Conservation (phyloP, 106 monocot genomes). For the Narthecium ossifragum region DNA sequence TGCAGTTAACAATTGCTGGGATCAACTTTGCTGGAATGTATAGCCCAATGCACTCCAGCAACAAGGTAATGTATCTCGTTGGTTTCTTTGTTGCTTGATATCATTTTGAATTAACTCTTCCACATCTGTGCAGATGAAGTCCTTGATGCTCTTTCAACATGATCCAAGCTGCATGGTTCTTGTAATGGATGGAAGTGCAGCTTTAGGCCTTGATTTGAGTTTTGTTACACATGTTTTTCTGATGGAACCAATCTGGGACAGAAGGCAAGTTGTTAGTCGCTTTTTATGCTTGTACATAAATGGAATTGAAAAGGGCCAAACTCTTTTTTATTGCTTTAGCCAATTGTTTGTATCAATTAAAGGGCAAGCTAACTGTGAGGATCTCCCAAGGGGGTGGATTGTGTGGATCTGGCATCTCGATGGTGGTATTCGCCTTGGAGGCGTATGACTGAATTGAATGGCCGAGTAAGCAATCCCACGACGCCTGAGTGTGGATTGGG, state of each 20-base stretch:
- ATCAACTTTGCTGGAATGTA: conserved; percentile 82
- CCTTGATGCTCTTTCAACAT: conserved; percentile 66
- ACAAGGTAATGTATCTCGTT: conserved; percentile 50
- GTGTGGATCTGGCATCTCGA: no score
- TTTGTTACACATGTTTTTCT: conserved; percentile 93
- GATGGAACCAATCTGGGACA: conserved; percentile 99
- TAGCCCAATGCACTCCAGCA: conserved; percentile 72
- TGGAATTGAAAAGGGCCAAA: no score
- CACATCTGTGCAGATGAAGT: conserved; percentile 57
- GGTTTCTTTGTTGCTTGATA: not conserved
- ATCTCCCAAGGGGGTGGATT: no score
- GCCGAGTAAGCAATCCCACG: no score
- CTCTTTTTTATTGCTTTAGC: no score
- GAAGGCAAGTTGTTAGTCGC: conserved; percentile 76
- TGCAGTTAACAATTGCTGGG: conserved; percentile 69
- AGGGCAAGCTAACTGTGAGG: no score
- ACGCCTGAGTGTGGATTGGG: no score
- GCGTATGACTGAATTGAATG: no score
- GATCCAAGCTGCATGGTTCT: conserved; percentile 74
- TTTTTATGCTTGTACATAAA: no score
- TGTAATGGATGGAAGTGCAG: conserved; percentile 99
- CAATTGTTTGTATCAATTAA: no score
- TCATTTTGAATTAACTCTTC: not conserved
- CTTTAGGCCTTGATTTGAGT: conserved; percentile 94
- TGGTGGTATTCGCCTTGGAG: no score